Evolutionary conservation across 2,329 filamentous ascomycete genomes (phyloP).

Genomic region (Kalaharituber pfeilii): DNA sequence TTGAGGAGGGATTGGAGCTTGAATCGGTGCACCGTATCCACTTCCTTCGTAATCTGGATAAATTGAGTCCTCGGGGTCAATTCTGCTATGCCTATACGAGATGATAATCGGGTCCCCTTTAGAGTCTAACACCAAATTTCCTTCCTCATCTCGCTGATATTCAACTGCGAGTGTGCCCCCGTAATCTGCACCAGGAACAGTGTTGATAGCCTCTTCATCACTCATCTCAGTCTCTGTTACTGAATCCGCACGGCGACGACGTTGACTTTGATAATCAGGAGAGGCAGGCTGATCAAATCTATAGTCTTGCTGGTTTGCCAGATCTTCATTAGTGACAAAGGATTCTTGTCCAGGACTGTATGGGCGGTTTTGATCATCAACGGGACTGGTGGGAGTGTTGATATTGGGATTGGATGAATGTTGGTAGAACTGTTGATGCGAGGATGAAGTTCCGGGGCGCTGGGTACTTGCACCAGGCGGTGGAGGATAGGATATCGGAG

Average conservation of each 20-base stretch:
- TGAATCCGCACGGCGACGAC: neutral
- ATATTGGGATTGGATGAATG: constrained; percentile 21
- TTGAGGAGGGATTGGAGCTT: constrained; percentile 22
- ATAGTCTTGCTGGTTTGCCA: constrained; percentile 17
- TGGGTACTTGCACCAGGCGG: neutral
- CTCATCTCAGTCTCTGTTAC: constrained; percentile 14
- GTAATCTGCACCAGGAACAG: constrained; percentile 15
- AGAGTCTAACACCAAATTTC: constrained; percentile 27
- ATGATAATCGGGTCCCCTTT: constrained; percentile 20
- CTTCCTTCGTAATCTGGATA: constrained; percentile 17
- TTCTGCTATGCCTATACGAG: constrained; percentile 14
- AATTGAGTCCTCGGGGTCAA: constrained; percentile 20
- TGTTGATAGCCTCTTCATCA: constrained; percentile 19
- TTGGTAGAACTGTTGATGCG: constrained; percentile 20
- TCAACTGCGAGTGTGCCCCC: constrained; percentile 6
- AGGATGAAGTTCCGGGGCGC: constrained; percentile 11
- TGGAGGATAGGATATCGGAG: constrained; percentile 5
- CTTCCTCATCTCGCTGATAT: constrained; percentile 26
- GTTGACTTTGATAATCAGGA: neutral
- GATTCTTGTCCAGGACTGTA: constrained; percentile 24
- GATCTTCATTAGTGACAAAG: constrained; percentile 22
- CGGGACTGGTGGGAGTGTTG: constrained; percentile 24
- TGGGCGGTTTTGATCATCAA: constrained; percentile 26
- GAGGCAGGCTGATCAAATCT: constrained; percentile 5
- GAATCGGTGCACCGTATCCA: constrained; percentile 13